Evolutionary conservation across 805 yeast species (phyloP), one percentile per base, ranked within the genome.

Genomic region (Pichia californica): DNA sequence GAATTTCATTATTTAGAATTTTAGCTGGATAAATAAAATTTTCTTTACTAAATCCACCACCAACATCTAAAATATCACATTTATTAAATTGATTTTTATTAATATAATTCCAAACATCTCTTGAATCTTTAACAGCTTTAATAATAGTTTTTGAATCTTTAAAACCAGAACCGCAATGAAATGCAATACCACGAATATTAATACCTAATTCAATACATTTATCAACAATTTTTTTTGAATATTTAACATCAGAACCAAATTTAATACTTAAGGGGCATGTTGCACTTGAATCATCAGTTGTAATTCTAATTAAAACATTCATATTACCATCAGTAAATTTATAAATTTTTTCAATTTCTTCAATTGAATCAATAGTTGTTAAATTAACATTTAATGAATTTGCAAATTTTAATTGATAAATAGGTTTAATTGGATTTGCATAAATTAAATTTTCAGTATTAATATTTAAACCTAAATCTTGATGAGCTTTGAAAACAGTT

Each of bases 91-190:
- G 53, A 8, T 61, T 48, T 5, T 51, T 47, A 1, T 28, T 19
- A 7, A 79, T 95, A 44, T 64, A 56, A 43, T 81, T 82, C 56
- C 89, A 91, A 3, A 89, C 76, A 8, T 52, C 44, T 40, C 78
- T 74, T 2, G 96, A 76, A 57, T 88, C 95, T 41, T 66, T 60
- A 31, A 88, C 76, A 0, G 97, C 96, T 48, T 76, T 75, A 44
- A 69, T 70, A 51, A 86, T 74, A 3, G 91, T 74, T 34, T 67
- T 61, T 44, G 79, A 74, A 58, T 87, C 93, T 40, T 75, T 75
- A 13, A 95, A 91, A 28, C 97, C 98, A 2, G 96, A 86, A 1
- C 99, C 99, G 47, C 89, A 86, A 61, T 91, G 99, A 74, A 91
- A 91, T 4, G 96, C 88, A 29, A 89, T 89, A 41, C 99, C 99